Conservation (phyloP, 2,329 filamentous ascomycete species). For the Botrytis byssoidea region DNA sequence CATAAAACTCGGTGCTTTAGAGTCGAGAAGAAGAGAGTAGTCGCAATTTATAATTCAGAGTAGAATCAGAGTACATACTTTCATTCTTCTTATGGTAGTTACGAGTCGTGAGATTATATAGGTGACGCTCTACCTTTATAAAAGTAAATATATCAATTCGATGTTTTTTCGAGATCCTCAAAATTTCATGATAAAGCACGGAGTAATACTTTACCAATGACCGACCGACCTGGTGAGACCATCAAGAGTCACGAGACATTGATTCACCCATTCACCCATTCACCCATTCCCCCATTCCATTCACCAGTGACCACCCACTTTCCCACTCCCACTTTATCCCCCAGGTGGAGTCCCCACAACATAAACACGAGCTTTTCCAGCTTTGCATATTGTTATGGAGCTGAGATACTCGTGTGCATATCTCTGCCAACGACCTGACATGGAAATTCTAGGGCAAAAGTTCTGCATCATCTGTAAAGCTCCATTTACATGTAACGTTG, state of each 20-base stretch:
- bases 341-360: conserved; percentile 11
- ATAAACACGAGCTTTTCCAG: not conserved
- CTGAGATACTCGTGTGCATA: not conserved
- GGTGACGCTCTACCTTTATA: too few species aligned
- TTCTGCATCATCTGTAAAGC: not conserved
- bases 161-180: not conserved
- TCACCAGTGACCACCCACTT: not conserved
- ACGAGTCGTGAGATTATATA: not conserved
- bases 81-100: not conserved
- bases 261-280: not conserved
- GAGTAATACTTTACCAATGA: not conserved
- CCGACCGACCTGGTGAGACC: not conserved
- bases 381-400: conserved; percentile 8
- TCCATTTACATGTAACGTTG: not conserved
- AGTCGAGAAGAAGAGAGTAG: not conserved
- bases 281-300: not conserved
- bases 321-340: not conserved
- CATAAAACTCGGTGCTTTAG: not conserved
- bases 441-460: not conserved
- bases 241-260: not conserved
- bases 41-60: not conserved
- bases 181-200: not conserved
- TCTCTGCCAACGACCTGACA: not conserved
- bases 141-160: not conserved
- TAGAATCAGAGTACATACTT: not conserved